phyloP scores from a whole-genome alignment of 1,284 basidiomycete genomes.

The Singerocomus inundabilis region DNA sequence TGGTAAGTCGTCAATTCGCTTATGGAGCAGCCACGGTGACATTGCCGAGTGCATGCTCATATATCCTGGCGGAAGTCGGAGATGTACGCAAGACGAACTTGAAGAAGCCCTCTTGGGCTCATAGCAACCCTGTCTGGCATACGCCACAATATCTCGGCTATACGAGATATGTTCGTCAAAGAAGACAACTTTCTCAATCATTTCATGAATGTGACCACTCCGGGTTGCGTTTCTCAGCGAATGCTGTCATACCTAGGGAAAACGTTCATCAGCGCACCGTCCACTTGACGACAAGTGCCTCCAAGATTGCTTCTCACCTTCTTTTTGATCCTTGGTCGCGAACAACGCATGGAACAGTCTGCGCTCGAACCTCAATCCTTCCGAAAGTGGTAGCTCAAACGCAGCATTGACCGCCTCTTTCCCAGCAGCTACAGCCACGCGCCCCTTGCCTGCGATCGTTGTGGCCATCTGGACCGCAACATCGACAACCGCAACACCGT shows the following conservation, averaged over 20 bases:
- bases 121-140: too few relatives aligned
- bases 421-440: constrained; percentile 83
- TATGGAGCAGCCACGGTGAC: too few relatives aligned
- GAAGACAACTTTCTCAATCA: background rate
- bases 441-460: constrained; percentile 82
- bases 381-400: constrained; percentile 77
- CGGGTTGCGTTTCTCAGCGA: constrained; percentile 95
- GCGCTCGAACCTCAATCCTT: constrained; percentile 88
- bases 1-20: too few relatives aligned
- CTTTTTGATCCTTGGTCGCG: constrained; percentile 96
- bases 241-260: constrained; percentile 91
- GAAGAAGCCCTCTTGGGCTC: background rate
- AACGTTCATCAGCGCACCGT: constrained; percentile 3
- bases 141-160: background rate
- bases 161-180: background rate
- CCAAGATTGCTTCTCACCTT: constrained; percentile 62
- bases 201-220: constrained; percentile 60
- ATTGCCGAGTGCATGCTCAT: too few relatives aligned
- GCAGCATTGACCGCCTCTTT: constrained; percentile 97
- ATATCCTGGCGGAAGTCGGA: too few relatives aligned
- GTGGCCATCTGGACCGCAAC: constrained; percentile 86
- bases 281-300: background rate
- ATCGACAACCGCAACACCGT: constrained; percentile 78
- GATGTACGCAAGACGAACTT: background rate
- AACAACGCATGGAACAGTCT: constrained; percentile 92